Base-by-base conservation (phyloP, 1,284 basidiomycete species). In the Malassezia sp. region DNA sequence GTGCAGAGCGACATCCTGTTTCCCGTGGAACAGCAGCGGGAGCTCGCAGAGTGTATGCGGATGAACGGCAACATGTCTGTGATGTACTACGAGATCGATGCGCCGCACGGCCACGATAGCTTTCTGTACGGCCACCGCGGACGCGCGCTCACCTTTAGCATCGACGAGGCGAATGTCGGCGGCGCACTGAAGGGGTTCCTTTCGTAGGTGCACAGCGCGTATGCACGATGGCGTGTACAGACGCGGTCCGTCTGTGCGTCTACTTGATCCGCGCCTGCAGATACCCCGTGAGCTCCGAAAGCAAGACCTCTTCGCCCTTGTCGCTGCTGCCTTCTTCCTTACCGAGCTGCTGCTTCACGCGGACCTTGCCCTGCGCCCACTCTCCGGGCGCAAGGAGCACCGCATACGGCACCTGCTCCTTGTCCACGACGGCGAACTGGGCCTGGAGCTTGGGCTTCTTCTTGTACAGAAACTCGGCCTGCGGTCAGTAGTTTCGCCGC, bases 1-100 rank as follows among this genome's bases (percentile, higher is more conserved):
- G 91, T 95, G 5, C 91, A 99, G 73, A 85, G 82, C 62, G 91
- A 99, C 64, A 90, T 96, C 31, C 74, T 99, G 20, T 96, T 99
- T 73, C 87, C 90, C 0, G 86, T 96, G 5, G 90, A 96, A 65
- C 91, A 97, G 73, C 93, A 97, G 72, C 76, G 91, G 23, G 91
- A 97, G 73, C 76, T 95, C 18, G 88, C 84, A 4, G 89, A 96
- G 71, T 90, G 89, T 23, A 72, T 99, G 53, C 77, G 87, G 50
- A 79, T 90, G 77, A 80, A 83, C 2, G 91, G 91, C 0, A 69
- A 69, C 39, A 73, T 79, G 17, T 74, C 77, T 51, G 93, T 99
- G 24, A 83, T 85, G 49, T 97, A 96, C 72, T 97, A 91, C 71
- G 93, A 97, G 73, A 78, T 97, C 7, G 90, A 93, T 30, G 89